These are phyloP conservation scores for Ichthyophthirius multifiliis DNA, from an alignment of 169 alveolate species.

Conservation along the genomic window DNA sequence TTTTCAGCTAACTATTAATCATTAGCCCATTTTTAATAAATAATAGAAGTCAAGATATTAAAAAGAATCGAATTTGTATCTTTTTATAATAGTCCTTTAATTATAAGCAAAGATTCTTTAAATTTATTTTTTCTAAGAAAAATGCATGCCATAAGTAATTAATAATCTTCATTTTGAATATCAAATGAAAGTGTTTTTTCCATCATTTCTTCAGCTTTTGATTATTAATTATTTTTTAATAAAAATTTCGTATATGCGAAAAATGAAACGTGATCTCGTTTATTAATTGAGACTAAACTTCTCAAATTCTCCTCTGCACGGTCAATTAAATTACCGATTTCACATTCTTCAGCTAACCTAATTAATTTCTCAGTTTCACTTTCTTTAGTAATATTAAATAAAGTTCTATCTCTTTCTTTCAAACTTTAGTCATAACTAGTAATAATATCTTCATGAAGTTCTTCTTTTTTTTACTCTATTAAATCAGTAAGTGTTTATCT, in stretches of 20 bases:
- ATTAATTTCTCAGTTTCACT: conserved; percentile 1
- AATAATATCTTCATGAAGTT: conserved; percentile 11
- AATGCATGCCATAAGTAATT: conserved; percentile 33
- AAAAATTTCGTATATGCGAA: background rate
- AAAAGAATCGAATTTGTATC: conserved; percentile 13
- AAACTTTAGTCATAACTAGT: background rate
- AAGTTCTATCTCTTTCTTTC: conserved; percentile 20
- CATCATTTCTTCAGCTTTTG: conserved; percentile 16
- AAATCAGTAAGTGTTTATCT: conserved; percentile 25
- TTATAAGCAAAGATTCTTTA: conserved; percentile 15
- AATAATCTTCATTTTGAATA: conserved; percentile 5
- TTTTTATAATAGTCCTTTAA: background rate
- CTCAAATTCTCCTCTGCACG: conserved; percentile 16
- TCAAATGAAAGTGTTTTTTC: background rate
- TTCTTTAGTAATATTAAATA: conserved; percentile 22
- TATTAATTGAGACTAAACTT: background rate
- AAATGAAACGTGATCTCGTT: background rate
- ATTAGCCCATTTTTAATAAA: conserved; percentile 5
- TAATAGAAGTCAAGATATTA: conserved; percentile 12
- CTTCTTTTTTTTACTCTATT: background rate
- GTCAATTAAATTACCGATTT: conserved; percentile 17
- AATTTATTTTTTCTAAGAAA: conserved; percentile 20
- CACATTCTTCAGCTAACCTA: conserved; percentile 34
- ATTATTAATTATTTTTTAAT: background rate
- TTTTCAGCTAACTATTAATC: conserved; percentile 25